A percentile compares a stretch with the other conserved stretches of the same genome.
phyloP scores from a whole-genome alignment of 352 stramenopile genomes.

The Phytophthora sojae region DNA sequence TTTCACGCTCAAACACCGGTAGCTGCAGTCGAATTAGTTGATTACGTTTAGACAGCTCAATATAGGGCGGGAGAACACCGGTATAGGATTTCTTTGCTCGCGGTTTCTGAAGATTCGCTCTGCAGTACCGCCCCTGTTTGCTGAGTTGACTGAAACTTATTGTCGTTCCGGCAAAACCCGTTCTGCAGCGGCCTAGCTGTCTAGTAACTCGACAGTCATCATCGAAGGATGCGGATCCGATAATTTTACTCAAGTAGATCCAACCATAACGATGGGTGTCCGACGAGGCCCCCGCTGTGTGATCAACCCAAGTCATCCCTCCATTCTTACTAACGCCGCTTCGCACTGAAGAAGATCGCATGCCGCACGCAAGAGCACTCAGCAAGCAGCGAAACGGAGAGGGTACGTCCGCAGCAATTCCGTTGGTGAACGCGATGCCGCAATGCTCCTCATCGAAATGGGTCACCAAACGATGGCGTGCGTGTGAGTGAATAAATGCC shows the following conservation, averaged over 20 bases:
- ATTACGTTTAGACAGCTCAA: too few species aligned
- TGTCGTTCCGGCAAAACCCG: neutral
- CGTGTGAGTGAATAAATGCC: neutral
- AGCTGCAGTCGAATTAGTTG: too few species aligned
- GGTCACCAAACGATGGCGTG: conserved; percentile 10
- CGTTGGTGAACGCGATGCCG: conserved; percentile 19
- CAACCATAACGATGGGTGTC: neutral
- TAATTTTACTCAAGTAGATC: neutral
- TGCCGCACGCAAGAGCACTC: conserved; percentile 26
- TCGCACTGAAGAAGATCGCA: conserved; percentile 13
- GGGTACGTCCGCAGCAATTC: neutral
- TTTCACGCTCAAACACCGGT: too few species aligned
- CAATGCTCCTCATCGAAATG: conserved; percentile 20
- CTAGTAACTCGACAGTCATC: too few species aligned
- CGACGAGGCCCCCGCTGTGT: too few species aligned
- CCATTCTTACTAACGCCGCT: conserved; percentile 1
- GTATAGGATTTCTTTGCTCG: too few species aligned
- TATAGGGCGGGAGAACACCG: too few species aligned
- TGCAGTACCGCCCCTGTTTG: neutral
- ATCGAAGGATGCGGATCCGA: too few species aligned
- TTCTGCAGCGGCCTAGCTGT: neutral
- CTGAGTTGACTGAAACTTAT: neutral
- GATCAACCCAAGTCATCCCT: too few species aligned
- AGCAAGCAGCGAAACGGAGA: conserved; percentile 14
- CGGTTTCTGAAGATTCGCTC: neutral